phyloP scores from a whole-genome alignment of 306 rosid species.

The Quillaja saponaria region DNA sequence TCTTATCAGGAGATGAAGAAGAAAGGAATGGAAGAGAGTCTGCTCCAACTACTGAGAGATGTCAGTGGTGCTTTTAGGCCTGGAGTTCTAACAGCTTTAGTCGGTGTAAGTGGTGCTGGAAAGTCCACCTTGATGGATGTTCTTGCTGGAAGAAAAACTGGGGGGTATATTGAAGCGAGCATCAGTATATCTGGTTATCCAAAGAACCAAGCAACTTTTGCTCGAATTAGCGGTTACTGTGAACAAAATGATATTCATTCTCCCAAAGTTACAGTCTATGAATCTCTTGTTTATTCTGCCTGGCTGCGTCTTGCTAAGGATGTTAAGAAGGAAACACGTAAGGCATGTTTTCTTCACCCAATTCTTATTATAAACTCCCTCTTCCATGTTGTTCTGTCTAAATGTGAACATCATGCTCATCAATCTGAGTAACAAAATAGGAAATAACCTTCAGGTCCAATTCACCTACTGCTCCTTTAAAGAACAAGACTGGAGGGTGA shows the following conservation, averaged over 20 bases:
- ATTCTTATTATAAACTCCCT: not conserved
- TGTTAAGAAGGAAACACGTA: slow-evolving; percentile 34
- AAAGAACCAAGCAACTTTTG: slow-evolving; percentile 55
- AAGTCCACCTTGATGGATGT: slow-evolving; percentile 66
- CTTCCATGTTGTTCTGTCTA: not conserved
- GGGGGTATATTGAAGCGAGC: slow-evolving; percentile 56
- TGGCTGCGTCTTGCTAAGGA: slow-evolving; percentile 53
- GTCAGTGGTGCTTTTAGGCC: slow-evolving; percentile 57
- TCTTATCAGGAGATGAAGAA: slow-evolving; percentile 45
- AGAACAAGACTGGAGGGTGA: not conserved
- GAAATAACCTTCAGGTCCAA: not conserved
- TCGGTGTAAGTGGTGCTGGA: slow-evolving; percentile 65
- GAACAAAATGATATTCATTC: slow-evolving; percentile 60
- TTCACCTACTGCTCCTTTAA: not conserved
- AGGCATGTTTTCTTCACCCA: slow-evolving; percentile 36
- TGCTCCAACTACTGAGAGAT: slow-evolving; percentile 46
- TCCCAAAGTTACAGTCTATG: slow-evolving; percentile 47
- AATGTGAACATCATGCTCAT: not conserved
- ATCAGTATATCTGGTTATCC: slow-evolving; percentile 54
- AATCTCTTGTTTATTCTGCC: slow-evolving; percentile 52
- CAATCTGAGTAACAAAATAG: slow-evolving; percentile 5
- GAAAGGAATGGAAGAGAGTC: slow-evolving; percentile 41
- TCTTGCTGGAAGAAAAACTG: slow-evolving; percentile 58
- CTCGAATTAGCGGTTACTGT: slow-evolving; percentile 53
- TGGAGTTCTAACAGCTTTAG: slow-evolving; percentile 52